A percentile compares a stretch with the other conserved stretches of the same genome.
Evolutionary conservation across 1,284 basidiomycete genomes (phyloP).

Genomic region (Pseudozyma pruni): DNA sequence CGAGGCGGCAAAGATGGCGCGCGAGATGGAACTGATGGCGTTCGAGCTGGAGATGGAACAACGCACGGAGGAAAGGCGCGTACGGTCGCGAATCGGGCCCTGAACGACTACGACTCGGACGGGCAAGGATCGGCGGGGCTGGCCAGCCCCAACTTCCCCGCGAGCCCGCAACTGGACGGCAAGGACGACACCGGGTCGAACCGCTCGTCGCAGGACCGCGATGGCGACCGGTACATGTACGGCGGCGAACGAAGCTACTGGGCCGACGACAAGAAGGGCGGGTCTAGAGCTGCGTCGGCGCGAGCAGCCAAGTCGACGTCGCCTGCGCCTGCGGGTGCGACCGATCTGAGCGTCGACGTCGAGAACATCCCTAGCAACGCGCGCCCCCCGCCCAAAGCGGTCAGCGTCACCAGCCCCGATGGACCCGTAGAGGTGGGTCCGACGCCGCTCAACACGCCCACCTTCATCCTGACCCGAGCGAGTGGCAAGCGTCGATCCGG

Average conservation of each 20-base stretch:
- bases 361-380: slow-evolving; percentile 59
- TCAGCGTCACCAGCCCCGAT: slow-evolving; percentile 27
- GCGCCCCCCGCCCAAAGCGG: slow-evolving; percentile 17
- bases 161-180: slow-evolving; percentile 44
- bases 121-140: slow-evolving; percentile 43
- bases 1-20: slow-evolving; percentile 33
- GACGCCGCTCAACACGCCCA: slow-evolving; percentile 65
- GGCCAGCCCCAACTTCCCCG: slow-evolving; percentile 47
- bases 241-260: slow-evolving; percentile 48
- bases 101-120: slow-evolving; percentile 47
- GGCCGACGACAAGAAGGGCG: slow-evolving; percentile 45
- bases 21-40: slow-evolving; percentile 45
- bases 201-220: slow-evolving; percentile 40
- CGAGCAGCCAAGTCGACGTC: slow-evolving; percentile 32
- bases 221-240: slow-evolving; percentile 50
- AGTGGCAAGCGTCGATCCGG: slow-evolving; percentile 45
- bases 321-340: slow-evolving; percentile 24
- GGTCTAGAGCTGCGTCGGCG: slow-evolving; percentile 18
- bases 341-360: slow-evolving; percentile 55
- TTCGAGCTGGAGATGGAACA: slow-evolving; percentile 49
- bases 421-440: slow-evolving; percentile 52
- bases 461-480: slow-evolving; percentile 51
- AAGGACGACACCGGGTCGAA: slow-evolving; percentile 32
- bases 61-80: slow-evolving; percentile 48
- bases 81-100: slow-evolving; percentile 43